A percentile compares a stretch with the other conserved stretches of the same genome.
These are phyloP conservation scores for Macrolepiota albuminosa DNA, from an alignment of 768 basidiomycete species.

Conservation along the genomic window DNA sequence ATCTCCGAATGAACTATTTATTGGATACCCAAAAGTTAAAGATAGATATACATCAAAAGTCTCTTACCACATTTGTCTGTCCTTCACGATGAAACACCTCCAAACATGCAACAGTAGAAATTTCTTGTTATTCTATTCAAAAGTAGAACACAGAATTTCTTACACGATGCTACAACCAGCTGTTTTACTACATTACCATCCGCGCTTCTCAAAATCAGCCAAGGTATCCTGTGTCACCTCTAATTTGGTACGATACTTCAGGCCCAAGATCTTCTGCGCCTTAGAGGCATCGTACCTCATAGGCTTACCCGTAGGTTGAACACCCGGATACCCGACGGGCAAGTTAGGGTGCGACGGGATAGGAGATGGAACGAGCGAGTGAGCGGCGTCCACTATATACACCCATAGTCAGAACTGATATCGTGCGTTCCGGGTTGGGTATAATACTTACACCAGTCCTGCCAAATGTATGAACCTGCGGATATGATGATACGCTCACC, in stretches of 20 bases:
- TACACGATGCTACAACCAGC: neutral
- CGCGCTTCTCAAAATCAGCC: slow-evolving; percentile 37
- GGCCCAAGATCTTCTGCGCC: slow-evolving; percentile 32
- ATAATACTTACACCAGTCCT: slow-evolving; percentile 22
- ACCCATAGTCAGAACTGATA: neutral
- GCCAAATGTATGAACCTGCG: slow-evolving; percentile 22
- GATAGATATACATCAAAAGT: no score
- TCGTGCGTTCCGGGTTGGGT: neutral
- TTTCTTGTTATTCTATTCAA: no score
- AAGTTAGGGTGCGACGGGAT: slow-evolving; percentile 22
- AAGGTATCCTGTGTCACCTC: slow-evolving; percentile 37
- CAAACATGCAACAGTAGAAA: no score
- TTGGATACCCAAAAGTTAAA: no score
- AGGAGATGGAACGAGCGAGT: slow-evolving; percentile 25
- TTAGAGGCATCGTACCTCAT: slow-evolving; percentile 31
- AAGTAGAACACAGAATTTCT: neutral
- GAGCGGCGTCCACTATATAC: slow-evolving; percentile 32
- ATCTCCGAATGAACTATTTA: no score
- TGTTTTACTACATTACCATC: slow-evolving; percentile 26
- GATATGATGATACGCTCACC: slow-evolving; percentile 48
- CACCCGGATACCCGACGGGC: slow-evolving; percentile 30
- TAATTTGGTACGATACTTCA: slow-evolving; percentile 35
- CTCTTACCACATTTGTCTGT: no score
- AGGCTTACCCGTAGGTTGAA: slow-evolving; percentile 18
- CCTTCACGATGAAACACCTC: no score